Conservation (phyloP, 1,284 basidiomycete genomes). For the Melampsora larici-populina region DNA sequence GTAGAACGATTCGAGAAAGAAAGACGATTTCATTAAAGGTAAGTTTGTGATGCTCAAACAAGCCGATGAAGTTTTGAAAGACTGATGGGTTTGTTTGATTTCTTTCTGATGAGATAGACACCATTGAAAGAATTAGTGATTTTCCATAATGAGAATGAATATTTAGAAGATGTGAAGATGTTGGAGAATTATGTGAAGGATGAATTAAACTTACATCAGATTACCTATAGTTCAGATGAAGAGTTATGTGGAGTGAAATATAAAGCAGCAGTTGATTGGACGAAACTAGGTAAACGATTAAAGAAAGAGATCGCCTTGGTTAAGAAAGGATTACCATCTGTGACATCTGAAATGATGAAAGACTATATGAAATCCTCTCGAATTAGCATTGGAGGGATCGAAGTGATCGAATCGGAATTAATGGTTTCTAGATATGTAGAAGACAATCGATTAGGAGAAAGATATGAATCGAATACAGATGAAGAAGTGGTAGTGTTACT, state of each 20-base stretch:
- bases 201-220: constrained; percentile 89
- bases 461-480: constrained; percentile 80
- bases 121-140: constrained; percentile 89
- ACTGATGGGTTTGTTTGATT: constrained; percentile 4
- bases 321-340: constrained; percentile 76
- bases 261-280: constrained; percentile 90
- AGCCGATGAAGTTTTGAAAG: background rate
- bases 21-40: constrained; percentile 88
- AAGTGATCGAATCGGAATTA: constrained; percentile 82
- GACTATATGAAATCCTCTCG: constrained; percentile 71
- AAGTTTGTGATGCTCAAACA: constrained; percentile 42
- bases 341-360: constrained; percentile 81
- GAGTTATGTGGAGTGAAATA: constrained; percentile 80
- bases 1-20: constrained; percentile 81
- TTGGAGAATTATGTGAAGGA: constrained; percentile 86
- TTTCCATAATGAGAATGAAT: constrained; percentile 83
- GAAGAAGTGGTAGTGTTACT: constrained; percentile 90
- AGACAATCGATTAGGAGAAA: constrained; percentile 54
- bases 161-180: constrained; percentile 78
- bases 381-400: constrained; percentile 82
- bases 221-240: constrained; percentile 87
- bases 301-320: constrained; percentile 89
- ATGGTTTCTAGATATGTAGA: constrained; percentile 88
- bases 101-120: constrained; percentile 61
- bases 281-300: constrained; percentile 87